Percentiles rank a stretch among this genome's conserved stretches.
These are phyloP conservation scores for Hortiboletus campestris DNA, from an alignment of 768 basidiomycete species.

Conservation along the genomic window DNA sequence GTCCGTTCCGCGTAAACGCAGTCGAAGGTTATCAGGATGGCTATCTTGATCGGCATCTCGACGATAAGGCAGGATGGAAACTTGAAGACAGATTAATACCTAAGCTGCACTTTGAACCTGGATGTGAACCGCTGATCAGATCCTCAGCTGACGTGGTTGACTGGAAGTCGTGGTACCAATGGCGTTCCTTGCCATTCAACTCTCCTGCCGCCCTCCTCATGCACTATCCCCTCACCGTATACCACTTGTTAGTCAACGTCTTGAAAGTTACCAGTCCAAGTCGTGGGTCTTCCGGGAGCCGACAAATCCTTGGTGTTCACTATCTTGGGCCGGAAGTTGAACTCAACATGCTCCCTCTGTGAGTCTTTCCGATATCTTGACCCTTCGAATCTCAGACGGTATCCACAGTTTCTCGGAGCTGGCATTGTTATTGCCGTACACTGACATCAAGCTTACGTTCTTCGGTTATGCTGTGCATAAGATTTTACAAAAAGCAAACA, in stretches of 20 bases:
- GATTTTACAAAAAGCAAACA: slow-evolving; percentile 32
- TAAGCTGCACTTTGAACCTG: slow-evolving; percentile 28
- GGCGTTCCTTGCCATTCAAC: slow-evolving; percentile 42
- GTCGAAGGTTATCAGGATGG: slow-evolving; percentile 32
- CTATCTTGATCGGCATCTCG: slow-evolving; percentile 28
- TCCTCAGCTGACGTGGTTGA: slow-evolving; percentile 32
- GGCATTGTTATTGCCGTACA: slow-evolving; percentile 43
- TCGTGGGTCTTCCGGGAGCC: slow-evolving; percentile 16
- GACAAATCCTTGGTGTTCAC: slow-evolving; percentile 34
- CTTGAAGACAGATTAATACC: slow-evolving; percentile 36
- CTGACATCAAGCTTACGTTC: slow-evolving; percentile 43
- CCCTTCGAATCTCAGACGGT: not conserved
- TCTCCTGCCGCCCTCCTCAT: slow-evolving; percentile 46
- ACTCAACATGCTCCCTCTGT: slow-evolving; percentile 42
- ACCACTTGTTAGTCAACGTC: slow-evolving; percentile 36
- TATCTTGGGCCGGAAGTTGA: slow-evolving; percentile 42
- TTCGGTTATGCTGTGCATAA: slow-evolving; percentile 36
- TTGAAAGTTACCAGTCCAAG: slow-evolving; percentile 31
- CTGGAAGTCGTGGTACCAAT: slow-evolving; percentile 46
- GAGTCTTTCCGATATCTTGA: slow-evolving; percentile 10
- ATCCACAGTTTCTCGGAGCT: slow-evolving; percentile 43
- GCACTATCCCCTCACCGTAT: slow-evolving; percentile 43
- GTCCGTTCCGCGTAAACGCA: slow-evolving; percentile 7
- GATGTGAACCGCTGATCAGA: slow-evolving; percentile 26
- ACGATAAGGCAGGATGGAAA: slow-evolving; percentile 37